Evolutionary conservation across 2,329 filamentous ascomycete species (phyloP), one percentile per base, ranked within the genome.

Genomic region (Penicillium aurantiogriseum): DNA sequence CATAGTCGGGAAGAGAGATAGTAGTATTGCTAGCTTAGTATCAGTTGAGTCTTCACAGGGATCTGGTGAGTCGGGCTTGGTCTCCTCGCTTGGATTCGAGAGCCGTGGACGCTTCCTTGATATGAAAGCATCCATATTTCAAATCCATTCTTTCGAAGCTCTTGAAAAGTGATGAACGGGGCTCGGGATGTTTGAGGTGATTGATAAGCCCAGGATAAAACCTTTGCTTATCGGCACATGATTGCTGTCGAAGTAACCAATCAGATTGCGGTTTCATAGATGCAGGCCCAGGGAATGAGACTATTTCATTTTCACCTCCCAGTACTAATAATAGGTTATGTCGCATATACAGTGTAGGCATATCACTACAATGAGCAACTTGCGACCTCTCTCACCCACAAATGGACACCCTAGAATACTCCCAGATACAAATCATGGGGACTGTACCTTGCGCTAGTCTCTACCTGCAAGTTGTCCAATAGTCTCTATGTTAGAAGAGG

Each of bases 1-100:
- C 4, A 87, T 63, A 0, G 79, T 71, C 0, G 90, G 85, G 63
- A 92, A 83, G 0, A 97, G 76, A 0, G 94, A 97, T 2, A 88
- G 84, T 3, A 99, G 78, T 1, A 96, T 79, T 1, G 92, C 92
- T 15, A 99, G 77, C 69, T 97, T 97, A 66, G 95, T 80, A 61
- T 97, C 94, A 0, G 94, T 99, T 1, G 89, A 87, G 46, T 96
- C 90, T 17, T 92, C 85, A 17, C 86, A 83, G 10, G 51, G 46
- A 21, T 56, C 54, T 9, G 50, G 47, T 35, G 31, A n/a, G 73
- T 52, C 11, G 7, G 35, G 36, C 31, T 56, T 39, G 23, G 43
- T 2, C 33, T 36, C 46, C n/a, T 45, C 51, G 4, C 19, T 36
- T 5, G 57, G 36, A 27, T 58, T 55, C 6, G 60, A 69, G 27